Evolutionary conservation across 768 basidiomycete species (phyloP).

Genomic region (Roridomyces roridus): DNA sequence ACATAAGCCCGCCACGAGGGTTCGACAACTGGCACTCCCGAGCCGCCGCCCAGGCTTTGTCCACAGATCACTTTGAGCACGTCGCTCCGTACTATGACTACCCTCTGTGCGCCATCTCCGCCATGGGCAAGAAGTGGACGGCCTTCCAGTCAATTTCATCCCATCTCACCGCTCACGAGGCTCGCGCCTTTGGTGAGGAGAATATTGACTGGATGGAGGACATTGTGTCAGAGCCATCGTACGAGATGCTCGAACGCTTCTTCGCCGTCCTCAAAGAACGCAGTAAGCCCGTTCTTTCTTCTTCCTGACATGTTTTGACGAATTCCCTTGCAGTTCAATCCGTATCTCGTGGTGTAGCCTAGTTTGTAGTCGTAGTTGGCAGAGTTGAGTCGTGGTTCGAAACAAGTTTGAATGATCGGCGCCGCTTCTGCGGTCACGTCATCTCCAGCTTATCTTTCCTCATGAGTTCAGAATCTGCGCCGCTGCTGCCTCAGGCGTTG

Average conservation of each 20-base stretch:
- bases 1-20: conserved; percentile 21
- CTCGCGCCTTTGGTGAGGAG: conserved; percentile 13
- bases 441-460: conserved; percentile 8
- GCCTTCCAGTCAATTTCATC: conserved; percentile 18
- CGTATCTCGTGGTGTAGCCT: too few species aligned
- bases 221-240: conserved; percentile 22
- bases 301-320: neutral
- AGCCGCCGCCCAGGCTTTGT: conserved; percentile 13
- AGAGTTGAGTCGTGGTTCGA: too few species aligned
- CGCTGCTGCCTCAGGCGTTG: conserved; percentile 10
- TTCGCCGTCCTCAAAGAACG: conserved; percentile 12
- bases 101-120: conserved; percentile 18
- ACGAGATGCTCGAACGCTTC: conserved; percentile 23
- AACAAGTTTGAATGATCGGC: neutral
- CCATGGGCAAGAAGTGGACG: conserved; percentile 24
- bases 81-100: conserved; percentile 22
- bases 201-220: conserved; percentile 27
- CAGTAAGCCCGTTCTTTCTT: neutral
- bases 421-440: conserved; percentile 15
- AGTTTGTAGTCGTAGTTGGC: too few species aligned
- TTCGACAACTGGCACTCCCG: conserved; percentile 21
- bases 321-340: conserved; percentile 14
- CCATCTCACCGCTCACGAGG: conserved; percentile 18
- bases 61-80: conserved; percentile 19
- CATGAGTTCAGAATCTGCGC: neutral